Percentiles rank a stretch among this genome's conserved stretches.
Evolutionary conservation across 371 early-diverging fungal genomes (phyloP).

Genomic region (Actinomortierella wolfii): DNA sequence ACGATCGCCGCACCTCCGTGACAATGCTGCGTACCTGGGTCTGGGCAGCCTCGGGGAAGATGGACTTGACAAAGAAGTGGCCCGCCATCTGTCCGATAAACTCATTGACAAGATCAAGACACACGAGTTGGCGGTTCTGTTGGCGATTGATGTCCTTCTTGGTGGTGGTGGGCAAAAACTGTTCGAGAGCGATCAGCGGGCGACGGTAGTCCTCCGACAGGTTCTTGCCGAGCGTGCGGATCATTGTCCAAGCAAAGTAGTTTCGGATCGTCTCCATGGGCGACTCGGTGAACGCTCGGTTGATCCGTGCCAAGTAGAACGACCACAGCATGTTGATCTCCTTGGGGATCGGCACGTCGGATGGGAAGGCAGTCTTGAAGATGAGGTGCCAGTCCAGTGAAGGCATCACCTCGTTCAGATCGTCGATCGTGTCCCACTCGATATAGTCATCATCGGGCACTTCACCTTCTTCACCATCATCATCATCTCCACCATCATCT

Average conservation of each 20-base stretch:
- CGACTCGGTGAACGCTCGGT: constrained; percentile 7
- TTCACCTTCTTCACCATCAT: constrained; percentile 3
- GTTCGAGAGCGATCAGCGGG: constrained; percentile 11
- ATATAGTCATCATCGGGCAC: constrained; percentile 5
- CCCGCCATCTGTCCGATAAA: constrained; percentile 24
- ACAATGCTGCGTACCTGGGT: constrained; percentile 14
- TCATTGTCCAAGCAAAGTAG: constrained; percentile 33
- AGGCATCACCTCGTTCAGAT: constrained; percentile 16
- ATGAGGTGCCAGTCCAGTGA: constrained; percentile 22
- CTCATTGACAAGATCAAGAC: constrained; percentile 19
- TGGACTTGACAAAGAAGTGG: constrained; percentile 27
- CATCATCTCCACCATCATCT: not conserved
- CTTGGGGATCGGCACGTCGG: constrained; percentile 10
- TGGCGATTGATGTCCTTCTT: not conserved
- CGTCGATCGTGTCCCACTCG: constrained; percentile 23
- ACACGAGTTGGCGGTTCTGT: not conserved
- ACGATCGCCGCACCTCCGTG: constrained; percentile 10
- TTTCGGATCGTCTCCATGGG: constrained; percentile 13
- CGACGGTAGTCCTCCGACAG: constrained; percentile 14
- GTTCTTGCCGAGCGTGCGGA: constrained; percentile 17
- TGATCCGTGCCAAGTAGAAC: constrained; percentile 14
- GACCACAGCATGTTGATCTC: constrained; percentile 17
- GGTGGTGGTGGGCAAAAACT: not conserved
- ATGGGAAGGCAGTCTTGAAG: constrained; percentile 23
- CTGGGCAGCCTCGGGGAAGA: constrained; percentile 12